These are phyloP conservation scores for Podaxis sp. DNA, from an alignment of 768 basidiomycete species.

Conservation along the genomic window DNA sequence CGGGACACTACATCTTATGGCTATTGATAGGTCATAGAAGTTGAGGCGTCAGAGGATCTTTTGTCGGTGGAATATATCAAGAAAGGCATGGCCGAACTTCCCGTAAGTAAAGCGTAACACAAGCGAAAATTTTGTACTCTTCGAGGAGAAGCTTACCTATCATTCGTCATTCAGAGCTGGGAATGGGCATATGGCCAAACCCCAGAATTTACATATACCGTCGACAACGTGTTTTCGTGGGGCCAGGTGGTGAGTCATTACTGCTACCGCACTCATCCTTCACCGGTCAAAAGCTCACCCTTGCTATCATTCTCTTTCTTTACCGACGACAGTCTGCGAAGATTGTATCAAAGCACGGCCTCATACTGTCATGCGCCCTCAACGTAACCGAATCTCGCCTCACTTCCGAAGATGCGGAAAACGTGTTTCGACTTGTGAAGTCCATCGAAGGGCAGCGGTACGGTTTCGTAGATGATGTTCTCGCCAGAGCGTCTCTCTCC, in stretches of 20 bases:
- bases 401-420: conserved; percentile 13
- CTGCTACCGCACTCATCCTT: background rate
- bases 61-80: conserved; percentile 58
- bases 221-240: conserved; percentile 47
- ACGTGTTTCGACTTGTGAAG: conserved; percentile 15
- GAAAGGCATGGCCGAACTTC: conserved; percentile 71
- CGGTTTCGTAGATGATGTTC: conserved; percentile 27
- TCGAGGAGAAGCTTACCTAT: background rate
- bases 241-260: conserved; percentile 27
- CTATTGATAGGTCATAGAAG: conserved; percentile 34
- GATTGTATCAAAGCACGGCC: conserved; percentile 64
- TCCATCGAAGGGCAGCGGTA: conserved; percentile 32
- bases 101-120: conserved; percentile 39
- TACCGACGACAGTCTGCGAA: conserved; percentile 37
- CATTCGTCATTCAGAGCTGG: conserved; percentile 64
- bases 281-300: background rate
- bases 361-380: conserved; percentile 52
- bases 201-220: conserved; percentile 81
- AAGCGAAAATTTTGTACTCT: background rate
- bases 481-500: background rate
- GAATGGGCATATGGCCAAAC: conserved; percentile 93
- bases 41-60: conserved; percentile 47
- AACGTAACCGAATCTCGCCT: conserved; percentile 22
- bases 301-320: background rate
- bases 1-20: background rate